These are phyloP conservation scores for Canavalia ensiformis DNA, from an alignment of 306 rosid species.

Conservation along the genomic window DNA sequence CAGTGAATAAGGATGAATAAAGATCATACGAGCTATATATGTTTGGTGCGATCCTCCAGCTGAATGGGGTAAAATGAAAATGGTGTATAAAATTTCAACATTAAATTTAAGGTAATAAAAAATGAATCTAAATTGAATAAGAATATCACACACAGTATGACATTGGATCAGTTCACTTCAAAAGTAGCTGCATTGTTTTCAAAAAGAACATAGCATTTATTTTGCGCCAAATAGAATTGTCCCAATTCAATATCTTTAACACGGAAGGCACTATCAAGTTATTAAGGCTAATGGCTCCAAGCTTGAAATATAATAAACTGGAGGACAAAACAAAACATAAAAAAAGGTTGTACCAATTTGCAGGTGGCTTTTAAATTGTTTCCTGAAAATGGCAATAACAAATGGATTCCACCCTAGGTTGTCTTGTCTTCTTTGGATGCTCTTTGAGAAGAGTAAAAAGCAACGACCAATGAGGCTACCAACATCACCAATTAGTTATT, in stretches of 20 bases:
- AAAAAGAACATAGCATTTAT: too few species aligned
- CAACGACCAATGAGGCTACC: constrained; percentile 2
- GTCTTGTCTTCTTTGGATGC: not conserved
- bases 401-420: not conserved
- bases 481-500: not conserved
- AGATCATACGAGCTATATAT: too few species aligned
- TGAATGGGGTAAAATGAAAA: too few species aligned
- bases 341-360: constrained; percentile 28
- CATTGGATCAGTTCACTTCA: too few species aligned
- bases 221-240: not conserved
- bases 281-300: too few species aligned
- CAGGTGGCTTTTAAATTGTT: not conserved
- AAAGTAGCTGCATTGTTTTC: not conserved
- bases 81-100: too few species aligned
- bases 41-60: too few species aligned
- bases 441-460: not conserved
- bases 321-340: not conserved
- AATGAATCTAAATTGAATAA: too few species aligned
- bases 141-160: too few species aligned
- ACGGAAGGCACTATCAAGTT: too few species aligned
- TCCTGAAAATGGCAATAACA: not conserved
- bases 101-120: too few species aligned
- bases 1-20: too few species aligned
- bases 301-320: not conserved
- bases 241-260: not conserved